Base-by-base conservation (phyloP, 805 yeast genomes). In the Torulaspora franciscae region DNA sequence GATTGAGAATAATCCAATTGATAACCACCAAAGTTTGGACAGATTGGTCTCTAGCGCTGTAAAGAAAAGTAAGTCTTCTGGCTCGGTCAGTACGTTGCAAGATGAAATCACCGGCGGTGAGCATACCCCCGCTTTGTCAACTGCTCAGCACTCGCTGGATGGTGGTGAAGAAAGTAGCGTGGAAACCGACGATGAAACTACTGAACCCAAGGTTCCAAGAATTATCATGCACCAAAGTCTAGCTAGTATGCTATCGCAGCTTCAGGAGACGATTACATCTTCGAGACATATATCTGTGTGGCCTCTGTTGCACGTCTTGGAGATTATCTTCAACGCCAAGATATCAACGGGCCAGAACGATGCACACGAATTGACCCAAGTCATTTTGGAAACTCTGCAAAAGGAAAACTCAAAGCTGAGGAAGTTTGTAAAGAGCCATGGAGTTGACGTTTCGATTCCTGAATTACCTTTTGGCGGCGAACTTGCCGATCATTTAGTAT, bases 301-400 rank as follows among this genome's bases (percentile, higher is more conserved):
- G 90, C 82, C 86, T 1, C 75, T 90, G 39, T 67, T 91, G 14
- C 82, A 75, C 42, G 81, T 79, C 8, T 66, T 93, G 40, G 98
- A 91, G 58, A 64, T 63, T 7, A 80, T 85, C 11, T 85, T 82
- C 66, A 76, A 80, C 44, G 81, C 90, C 3, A 79, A 77, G 51
- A 81, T 93, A 23, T 81, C 95, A 2, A 69, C 84, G 28, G 78
- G 77, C 37, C 99, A 93, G 63, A 95, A 91, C 58, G 99, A 91
- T 67, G 96, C 98, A 0, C 97, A 93, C 56, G 99, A 91, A 58
- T 72, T 93, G 51, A 76, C 91, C 25, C 95, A 88, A 60, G 66
- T 87, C 42, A 73, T 90, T 15, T 67, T 91, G 17, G 95, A 90
- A 56, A 81, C 91, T 0, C 68, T 93, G 40, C 80, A 83, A 40